Base-by-base conservation (phyloP, 108 stramenopile genomes). In the Aureococcus anophagefferens region DNA sequence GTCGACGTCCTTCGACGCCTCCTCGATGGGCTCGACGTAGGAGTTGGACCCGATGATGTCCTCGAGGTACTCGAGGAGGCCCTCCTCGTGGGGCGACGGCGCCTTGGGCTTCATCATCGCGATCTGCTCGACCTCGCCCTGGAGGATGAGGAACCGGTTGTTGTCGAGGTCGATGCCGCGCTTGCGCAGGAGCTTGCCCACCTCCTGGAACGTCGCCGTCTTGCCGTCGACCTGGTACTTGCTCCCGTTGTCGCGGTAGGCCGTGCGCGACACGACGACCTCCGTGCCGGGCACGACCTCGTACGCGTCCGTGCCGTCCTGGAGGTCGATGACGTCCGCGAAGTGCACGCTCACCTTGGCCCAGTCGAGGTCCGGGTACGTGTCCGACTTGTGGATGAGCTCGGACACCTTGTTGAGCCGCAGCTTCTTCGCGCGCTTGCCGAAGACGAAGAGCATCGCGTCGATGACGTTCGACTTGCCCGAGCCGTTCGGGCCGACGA, bases 401-500 rank as follows among this genome's bases (percentile, higher is more conserved):
- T 99, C 98, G 59, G 89, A 88, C 30, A 99, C 89, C 72, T 97
- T 96, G 80, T 94, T 96, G 30, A 96, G 85, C 30, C 98, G 92
- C 5, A 99, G 85, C 77, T 99, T 94, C 75, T 95, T 97, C 46
- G 98, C 98, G 11, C 94, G 84, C 80, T 96, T 97, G 14, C 98
- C 98, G 79, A 99, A 99, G 30, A 97, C 98, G 81, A 99, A 99
- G 35, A 99, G 91, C 95, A 99, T 94, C 77, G 98, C 98, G 79
- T 99, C 98, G 67, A 99, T 97, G 62, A 96, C 95, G 79, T 99
- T 99, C 32, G 91, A 92, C 80, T 99, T 99, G 33, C 98, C 98
- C 30, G 90, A 91, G 18, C 95, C 95, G 74, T 96, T 96, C 28
- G 94, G 94, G 25, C 94, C 94, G 40, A 95, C 96, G 35, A 98